Evolutionary conservation across 176 grass and related monocot species (phyloP).

Genomic region (Typha latifolia): DNA sequence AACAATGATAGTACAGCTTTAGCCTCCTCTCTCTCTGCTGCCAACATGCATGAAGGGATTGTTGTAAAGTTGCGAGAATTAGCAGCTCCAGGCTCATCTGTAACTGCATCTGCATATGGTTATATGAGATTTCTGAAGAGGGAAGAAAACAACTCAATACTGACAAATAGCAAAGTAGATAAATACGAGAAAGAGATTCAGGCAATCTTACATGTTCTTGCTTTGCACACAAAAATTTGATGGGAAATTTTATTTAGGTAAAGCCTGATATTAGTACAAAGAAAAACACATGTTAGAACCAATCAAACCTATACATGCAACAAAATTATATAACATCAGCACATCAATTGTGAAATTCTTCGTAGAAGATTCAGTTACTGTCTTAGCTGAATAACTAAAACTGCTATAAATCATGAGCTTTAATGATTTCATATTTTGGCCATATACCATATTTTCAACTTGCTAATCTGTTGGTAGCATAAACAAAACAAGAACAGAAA

Average conservation of each 20-base stretch:
- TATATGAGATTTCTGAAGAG: not conserved
- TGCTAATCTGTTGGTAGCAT: too few species aligned
- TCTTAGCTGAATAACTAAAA: too few species aligned
- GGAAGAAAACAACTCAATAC: not conserved
- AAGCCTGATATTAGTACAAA: not conserved
- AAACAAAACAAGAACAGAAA: too few species aligned
- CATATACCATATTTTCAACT: too few species aligned
- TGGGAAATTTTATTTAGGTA: not conserved
- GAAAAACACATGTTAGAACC: not conserved
- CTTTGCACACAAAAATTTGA: not conserved
- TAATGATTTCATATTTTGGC: too few species aligned
- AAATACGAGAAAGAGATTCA: not conserved
- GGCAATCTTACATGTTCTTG: not conserved
- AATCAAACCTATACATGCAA: not conserved
- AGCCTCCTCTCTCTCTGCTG: conserved; percentile 80
- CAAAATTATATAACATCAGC: not conserved
- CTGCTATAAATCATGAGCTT: too few species aligned
- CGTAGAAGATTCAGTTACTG: too few species aligned
- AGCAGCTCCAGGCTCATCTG: not conserved
- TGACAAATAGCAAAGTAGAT: not conserved
- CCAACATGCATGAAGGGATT: conserved; percentile 57
- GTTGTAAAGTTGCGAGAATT: conserved; percentile 12
- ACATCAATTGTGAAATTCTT: too few species aligned
- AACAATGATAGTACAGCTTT: conserved; percentile 89
- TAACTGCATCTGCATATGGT: not conserved